Percentiles rank a stretch among this genome's conserved stretches.
Evolutionary conservation across 164 flowering plant species (phyloP).

Genomic region (Dillenia turbinata): DNA sequence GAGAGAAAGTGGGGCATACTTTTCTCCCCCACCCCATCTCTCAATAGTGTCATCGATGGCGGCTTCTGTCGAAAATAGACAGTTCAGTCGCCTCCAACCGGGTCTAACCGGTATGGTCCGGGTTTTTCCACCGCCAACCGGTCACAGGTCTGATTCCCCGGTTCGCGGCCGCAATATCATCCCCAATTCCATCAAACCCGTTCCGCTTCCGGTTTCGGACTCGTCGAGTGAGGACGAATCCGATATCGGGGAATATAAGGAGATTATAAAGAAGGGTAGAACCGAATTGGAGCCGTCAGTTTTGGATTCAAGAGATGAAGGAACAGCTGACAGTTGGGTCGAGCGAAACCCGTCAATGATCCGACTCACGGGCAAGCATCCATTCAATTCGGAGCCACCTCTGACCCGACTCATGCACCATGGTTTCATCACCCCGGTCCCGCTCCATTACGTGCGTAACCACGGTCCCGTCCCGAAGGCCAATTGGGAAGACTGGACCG

Average conservation of each 20-base stretch:
- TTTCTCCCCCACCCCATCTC: not conserved
- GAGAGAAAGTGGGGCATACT: not conserved
- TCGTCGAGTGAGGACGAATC: constrained; percentile 29
- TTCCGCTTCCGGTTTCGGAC: not conserved
- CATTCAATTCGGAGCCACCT: constrained; percentile 88
- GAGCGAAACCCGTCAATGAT: constrained; percentile 67
- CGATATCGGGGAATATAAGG: constrained; percentile 12
- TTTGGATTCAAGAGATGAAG: constrained; percentile 56
- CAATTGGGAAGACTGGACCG: constrained; percentile 72
- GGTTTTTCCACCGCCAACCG: constrained; percentile 21
- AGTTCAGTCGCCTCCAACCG: constrained; percentile 32
- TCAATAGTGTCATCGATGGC: constrained; percentile 42
- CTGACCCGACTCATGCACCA: constrained; percentile 73
- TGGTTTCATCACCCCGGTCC: constrained; percentile 91
- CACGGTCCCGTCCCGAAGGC: constrained; percentile 84
- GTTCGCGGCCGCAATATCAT: constrained; percentile 17
- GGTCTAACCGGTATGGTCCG: constrained; percentile 32
- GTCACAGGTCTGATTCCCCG: constrained; percentile 30
- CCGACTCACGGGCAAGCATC: constrained; percentile 94
- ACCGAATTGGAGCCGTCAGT: constrained; percentile 53
- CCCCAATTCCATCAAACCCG: constrained; percentile 6
- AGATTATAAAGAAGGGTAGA: constrained; percentile 23
- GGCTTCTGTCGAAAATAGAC: constrained; percentile 70
- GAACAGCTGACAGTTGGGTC: constrained; percentile 80
- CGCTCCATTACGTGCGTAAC: constrained; percentile 97